These are phyloP conservation scores for Triticum timopheevii DNA, from an alignment of 176 grass and related monocot species.

Conservation along the genomic window DNA sequence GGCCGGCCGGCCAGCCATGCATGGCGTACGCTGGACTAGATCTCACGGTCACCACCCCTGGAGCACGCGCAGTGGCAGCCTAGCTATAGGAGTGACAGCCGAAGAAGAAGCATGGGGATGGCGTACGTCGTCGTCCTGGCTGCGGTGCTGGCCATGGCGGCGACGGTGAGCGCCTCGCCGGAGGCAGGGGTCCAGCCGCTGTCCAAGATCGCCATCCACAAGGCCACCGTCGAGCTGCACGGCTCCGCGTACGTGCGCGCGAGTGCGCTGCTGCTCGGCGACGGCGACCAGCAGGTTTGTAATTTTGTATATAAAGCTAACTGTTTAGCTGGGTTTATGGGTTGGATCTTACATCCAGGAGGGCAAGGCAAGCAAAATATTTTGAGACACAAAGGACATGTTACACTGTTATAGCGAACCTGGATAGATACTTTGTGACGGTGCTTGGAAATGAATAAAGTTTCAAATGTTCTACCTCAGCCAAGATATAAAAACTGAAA, in stretches of 20 bases:
- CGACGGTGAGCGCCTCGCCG: not conserved
- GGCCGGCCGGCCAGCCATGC: too few species aligned
- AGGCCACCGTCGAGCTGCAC: slow-evolving; percentile 37
- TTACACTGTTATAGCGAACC: too few species aligned
- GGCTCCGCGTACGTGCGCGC: slow-evolving; percentile 48
- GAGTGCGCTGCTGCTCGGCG: slow-evolving; percentile 38
- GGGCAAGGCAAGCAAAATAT: not conserved
- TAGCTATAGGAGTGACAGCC: not conserved
- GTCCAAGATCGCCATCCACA: slow-evolving; percentile 70
- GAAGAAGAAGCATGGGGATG: not conserved
- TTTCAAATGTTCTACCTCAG: too few species aligned
- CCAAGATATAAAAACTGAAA: too few species aligned
- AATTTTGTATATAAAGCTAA: not conserved
- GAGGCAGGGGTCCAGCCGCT: slow-evolving; percentile 60
- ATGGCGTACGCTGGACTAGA: too few species aligned
- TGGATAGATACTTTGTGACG: too few species aligned
- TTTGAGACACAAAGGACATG: too few species aligned
- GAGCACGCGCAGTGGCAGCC: too few species aligned
- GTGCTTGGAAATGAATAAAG: too few species aligned
- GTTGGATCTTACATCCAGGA: not conserved
- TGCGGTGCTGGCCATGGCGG: not conserved
- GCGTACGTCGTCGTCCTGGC: not conserved
- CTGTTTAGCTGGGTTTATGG: too few species aligned
- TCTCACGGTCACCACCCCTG: too few species aligned
- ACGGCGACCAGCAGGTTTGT: slow-evolving; percentile 62